These are phyloP conservation scores for Amanita molliuscula DNA, from an alignment of 768 basidiomycete species.

Conservation along the genomic window DNA sequence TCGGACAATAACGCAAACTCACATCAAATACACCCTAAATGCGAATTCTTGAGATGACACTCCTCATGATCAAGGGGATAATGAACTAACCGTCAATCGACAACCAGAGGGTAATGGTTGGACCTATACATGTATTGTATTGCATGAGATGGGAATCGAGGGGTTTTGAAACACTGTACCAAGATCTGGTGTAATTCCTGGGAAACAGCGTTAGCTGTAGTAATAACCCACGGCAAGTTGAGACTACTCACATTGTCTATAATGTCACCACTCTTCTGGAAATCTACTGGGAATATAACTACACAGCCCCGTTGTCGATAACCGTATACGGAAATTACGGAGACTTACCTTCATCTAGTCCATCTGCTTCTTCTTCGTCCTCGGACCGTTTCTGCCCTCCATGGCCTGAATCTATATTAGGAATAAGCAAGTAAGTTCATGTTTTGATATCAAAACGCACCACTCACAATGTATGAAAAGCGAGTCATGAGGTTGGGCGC, in stretches of 20 bases:
- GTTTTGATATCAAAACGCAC: background rate
- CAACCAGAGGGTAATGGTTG: slow-evolving; percentile 37
- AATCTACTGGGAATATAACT: slow-evolving; percentile 90
- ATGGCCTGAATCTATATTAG: slow-evolving; percentile 70
- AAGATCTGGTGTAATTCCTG: slow-evolving; percentile 42
- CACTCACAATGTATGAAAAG: slow-evolving; percentile 66
- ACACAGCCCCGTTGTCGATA: background rate
- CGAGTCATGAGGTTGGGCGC: slow-evolving; percentile 60
- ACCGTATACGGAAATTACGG: background rate
- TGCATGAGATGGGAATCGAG: background rate
- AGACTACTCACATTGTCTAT: slow-evolving; percentile 43
- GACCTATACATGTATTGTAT: slow-evolving; percentile 19
- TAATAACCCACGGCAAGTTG: background rate
- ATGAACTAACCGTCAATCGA: slow-evolving; percentile 34
- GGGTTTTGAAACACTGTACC: slow-evolving; percentile 17
- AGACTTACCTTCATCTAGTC: slow-evolving; percentile 60
- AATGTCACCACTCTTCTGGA: slow-evolving; percentile 65
- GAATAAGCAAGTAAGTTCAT: background rate
- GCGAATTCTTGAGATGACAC: background rate
- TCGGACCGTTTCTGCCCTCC: slow-evolving; percentile 83
- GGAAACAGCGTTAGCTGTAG: background rate
- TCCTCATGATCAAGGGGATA: background rate
- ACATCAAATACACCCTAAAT: slow-evolving; percentile 44
- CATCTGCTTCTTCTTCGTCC: slow-evolving; percentile 73
- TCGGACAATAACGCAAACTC: slow-evolving; percentile 8